Evolutionary conservation across 257 asterid genomes (phyloP), one percentile per base, ranked within the genome.

Genomic region (Thymus mandschuricus): DNA sequence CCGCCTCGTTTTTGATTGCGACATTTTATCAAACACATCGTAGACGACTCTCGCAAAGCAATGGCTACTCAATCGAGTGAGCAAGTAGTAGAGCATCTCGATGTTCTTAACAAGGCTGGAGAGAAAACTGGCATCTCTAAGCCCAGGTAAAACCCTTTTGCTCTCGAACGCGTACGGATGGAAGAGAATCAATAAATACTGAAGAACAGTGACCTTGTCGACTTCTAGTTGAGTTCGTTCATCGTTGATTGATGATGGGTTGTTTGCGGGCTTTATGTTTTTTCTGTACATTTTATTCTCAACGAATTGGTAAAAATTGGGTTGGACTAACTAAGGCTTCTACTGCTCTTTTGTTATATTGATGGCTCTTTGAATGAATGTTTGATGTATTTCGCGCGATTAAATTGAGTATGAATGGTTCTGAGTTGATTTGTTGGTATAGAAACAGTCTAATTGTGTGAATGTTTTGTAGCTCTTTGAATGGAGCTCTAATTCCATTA

Each of bases 91-190:
- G 98, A 92, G 73, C 35, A 82, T 75, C 71, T 93, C n/a, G 96
- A 93, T 68, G 94, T 93, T 28, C 92, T 93, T 58, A 84, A 90
- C 3, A 87, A 64, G 73, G 79, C 89, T 66, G 98, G 97, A 44
- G 86, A 87, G 65, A 89, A 80, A 78, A 91, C 95, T 8, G 98
- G 96, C 76, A 50, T 76, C 73, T 82, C 96, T 71, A 93, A 87
- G 66, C 95, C 91, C 88, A 91, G 98, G 98, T 89, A 62, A 76
- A 70, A 34, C 68, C 75, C 70, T 48, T 60, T 41, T 44, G 29
- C 48, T 76, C 10, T 60, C 35, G 1, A 60, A 59, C 64, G 2
- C 35, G 21, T 15, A 1, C 30, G 10, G n/a, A 33, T 29, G 29
- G 13, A 38, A 9, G n/a, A 33, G 43, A 10, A 72, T 10, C 12